Conservation (phyloP, 805 yeast species). For the Wickerhamomyces ciferrii region DNA sequence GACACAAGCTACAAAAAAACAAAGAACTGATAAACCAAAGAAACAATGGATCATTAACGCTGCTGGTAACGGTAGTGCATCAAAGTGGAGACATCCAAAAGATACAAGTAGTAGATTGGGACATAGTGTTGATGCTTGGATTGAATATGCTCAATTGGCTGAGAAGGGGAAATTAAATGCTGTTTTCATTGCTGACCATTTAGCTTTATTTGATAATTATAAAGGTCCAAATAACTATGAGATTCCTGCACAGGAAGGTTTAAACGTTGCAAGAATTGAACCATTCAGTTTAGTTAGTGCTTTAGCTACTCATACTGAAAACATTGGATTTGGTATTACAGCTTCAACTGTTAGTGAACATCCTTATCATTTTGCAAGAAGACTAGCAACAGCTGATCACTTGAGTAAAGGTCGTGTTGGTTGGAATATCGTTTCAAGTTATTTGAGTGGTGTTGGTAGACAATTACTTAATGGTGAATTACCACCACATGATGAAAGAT, state of each 20-base stretch:
- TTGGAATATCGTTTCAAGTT: conserved; percentile 38
- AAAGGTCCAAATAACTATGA: conserved; percentile 24
- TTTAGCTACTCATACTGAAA: conserved; percentile 33
- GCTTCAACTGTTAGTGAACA: conserved; percentile 35
- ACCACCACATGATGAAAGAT: conserved; percentile 34
- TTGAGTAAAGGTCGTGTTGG: conserved; percentile 36
- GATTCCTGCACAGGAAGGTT: conserved; percentile 24
- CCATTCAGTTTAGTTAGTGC: conserved; percentile 32
- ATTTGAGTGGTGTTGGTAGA: conserved; percentile 32
- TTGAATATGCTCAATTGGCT: conserved; percentile 26
- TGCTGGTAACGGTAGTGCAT: conserved; percentile 28
- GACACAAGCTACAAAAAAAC: not conserved
- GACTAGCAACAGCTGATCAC: conserved; percentile 35
- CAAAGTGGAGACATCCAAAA: conserved; percentile 32
- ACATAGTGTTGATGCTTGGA: conserved; percentile 30
- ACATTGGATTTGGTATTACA: conserved; percentile 32
- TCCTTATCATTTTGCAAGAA: conserved; percentile 33
- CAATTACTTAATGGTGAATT: conserved; percentile 29
- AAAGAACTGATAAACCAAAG: not conserved
- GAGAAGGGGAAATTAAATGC: conserved; percentile 31
- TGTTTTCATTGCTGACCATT: conserved; percentile 32
- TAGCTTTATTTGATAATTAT: conserved; percentile 32
- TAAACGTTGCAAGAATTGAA: conserved; percentile 29
- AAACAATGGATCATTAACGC: conserved; percentile 26
- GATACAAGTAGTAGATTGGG: conserved; percentile 23